A percentile compares a stretch with the other conserved stretches of the same genome.
Evolutionary conservation across 2,329 filamentous ascomycete genomes (phyloP).

Genomic region (Calonectria hongkongensis): DNA sequence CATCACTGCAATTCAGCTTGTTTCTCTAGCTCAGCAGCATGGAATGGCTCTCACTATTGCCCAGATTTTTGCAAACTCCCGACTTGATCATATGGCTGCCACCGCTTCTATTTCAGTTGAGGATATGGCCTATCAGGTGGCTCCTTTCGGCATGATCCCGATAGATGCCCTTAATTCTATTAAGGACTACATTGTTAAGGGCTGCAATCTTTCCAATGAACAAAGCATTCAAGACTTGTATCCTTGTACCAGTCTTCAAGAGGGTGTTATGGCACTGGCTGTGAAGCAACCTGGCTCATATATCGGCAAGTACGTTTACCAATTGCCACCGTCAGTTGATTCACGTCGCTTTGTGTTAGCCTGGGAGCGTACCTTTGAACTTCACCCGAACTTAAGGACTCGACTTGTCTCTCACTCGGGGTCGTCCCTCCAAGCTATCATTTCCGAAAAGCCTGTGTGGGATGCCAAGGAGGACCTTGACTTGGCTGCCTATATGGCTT

Average conservation of each 20-base stretch:
- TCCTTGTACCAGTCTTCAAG: conserved; percentile 26
- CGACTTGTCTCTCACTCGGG: neutral
- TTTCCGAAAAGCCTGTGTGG: neutral
- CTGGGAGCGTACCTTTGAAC: conserved; percentile 7
- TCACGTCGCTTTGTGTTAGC: neutral
- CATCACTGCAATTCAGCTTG: conserved; percentile 49
- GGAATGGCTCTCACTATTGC: conserved; percentile 17
- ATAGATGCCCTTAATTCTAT: neutral
- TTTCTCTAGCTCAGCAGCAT: conserved; percentile 29
- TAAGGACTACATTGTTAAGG: neutral
- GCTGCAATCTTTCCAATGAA: neutral
- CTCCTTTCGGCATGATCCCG: neutral
- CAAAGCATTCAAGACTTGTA: conserved; percentile 24
- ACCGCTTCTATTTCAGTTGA: neutral
- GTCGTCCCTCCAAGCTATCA: neutral
- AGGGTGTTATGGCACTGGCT: conserved; percentile 20
- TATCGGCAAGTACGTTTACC: conserved; percentile 24
- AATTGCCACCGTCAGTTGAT: neutral
- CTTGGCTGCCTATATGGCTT: neutral
- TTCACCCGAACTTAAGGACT: conserved; percentile 11
- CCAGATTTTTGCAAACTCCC: conserved; percentile 23
- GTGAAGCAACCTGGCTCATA: conserved; percentile 30
- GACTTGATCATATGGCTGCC: conserved; percentile 5
- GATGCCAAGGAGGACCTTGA: neutral
- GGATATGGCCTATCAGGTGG: neutral